Evolutionary conservation across 2,329 filamentous ascomycete genomes (phyloP).

Genomic region (Tolypocladium sp.): DNA sequence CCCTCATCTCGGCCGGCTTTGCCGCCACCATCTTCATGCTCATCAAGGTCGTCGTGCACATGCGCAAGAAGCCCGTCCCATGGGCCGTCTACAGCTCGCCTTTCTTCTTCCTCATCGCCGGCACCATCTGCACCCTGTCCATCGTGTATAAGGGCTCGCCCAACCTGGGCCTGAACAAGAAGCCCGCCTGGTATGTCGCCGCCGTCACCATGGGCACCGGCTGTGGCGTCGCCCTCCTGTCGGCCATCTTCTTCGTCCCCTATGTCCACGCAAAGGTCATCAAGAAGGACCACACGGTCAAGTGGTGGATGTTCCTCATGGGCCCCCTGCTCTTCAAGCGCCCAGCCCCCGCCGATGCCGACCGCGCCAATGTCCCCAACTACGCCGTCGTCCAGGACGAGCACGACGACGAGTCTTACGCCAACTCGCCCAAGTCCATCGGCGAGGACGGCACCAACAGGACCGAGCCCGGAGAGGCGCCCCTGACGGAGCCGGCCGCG

Average conservation of each 20-base stretch:
- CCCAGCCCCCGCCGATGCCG: conserved; percentile 39
- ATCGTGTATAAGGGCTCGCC: conserved; percentile 78
- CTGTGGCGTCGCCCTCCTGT: conserved; percentile 46
- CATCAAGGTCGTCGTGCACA: conserved; percentile 55
- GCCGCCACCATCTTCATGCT: conserved; percentile 60
- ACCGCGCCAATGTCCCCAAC: conserved; percentile 55
- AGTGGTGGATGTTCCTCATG: conserved; percentile 51
- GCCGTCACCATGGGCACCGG: conserved; percentile 58
- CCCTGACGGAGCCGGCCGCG: conserved; percentile 25
- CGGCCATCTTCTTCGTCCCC: conserved; percentile 65
- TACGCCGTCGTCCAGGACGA: conserved; percentile 69
- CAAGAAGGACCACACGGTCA: conserved; percentile 57
- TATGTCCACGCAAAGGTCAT: conserved; percentile 58
- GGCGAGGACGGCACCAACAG: conserved; percentile 17
- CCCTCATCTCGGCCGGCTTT: conserved; percentile 55
- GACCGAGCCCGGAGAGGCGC: conserved; percentile 8
- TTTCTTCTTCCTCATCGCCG: conserved; percentile 70
- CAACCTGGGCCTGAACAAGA: conserved; percentile 53
- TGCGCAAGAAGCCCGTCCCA: conserved; percentile 60
- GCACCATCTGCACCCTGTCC: conserved; percentile 64
- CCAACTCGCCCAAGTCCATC: conserved; percentile 21
- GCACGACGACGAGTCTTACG: conserved; percentile 30
- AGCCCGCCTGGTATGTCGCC: conserved; percentile 58
- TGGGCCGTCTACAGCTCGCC: conserved; percentile 68
- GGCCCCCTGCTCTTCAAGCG: conserved; percentile 59